phyloP scores from a whole-genome alignment of 176 grass and related monocot species.

The Cenchrus fungigraminus region DNA sequence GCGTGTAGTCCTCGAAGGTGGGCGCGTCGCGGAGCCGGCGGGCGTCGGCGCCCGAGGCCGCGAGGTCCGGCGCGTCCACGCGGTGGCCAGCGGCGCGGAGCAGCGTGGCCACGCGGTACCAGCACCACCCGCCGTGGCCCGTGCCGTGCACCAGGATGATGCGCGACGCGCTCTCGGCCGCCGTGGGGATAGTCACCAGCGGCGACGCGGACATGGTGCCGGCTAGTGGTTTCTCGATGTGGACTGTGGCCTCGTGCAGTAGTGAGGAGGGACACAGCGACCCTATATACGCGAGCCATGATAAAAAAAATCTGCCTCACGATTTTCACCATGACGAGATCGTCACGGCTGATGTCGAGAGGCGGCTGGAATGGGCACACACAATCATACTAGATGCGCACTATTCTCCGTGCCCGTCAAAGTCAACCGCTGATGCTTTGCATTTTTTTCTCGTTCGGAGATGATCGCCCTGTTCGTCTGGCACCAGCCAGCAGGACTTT shows the following conservation, averaged over 20 bases:
- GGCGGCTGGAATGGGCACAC: background rate
- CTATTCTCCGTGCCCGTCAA: background rate
- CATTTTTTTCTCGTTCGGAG: no score
- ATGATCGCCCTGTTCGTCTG: no score
- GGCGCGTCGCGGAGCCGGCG: slow-evolving; percentile 38
- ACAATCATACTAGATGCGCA: no score
- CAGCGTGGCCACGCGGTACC: slow-evolving; percentile 54
- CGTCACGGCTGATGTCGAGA: background rate
- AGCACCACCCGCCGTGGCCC: slow-evolving; percentile 64
- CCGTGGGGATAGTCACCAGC: background rate
- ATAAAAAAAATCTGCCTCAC: no score
- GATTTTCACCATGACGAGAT: background rate
- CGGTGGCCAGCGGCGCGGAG: slow-evolving; percentile 48
- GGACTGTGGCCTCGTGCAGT: no score
- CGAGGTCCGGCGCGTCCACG: slow-evolving; percentile 52
- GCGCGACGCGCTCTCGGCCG: slow-evolving; percentile 21
- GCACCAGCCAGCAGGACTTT: no score
- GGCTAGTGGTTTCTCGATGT: background rate
- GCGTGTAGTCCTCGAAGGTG: slow-evolving; percentile 64
- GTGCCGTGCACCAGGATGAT: slow-evolving; percentile 67
- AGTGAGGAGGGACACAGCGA: no score
- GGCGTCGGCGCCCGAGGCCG: slow-evolving; percentile 52
- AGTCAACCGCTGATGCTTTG: background rate
- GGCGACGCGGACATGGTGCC: background rate
- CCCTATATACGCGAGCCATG: no score